Base-by-base conservation (phyloP, 148 eudicot species). In the Nyssa sinensis region DNA sequence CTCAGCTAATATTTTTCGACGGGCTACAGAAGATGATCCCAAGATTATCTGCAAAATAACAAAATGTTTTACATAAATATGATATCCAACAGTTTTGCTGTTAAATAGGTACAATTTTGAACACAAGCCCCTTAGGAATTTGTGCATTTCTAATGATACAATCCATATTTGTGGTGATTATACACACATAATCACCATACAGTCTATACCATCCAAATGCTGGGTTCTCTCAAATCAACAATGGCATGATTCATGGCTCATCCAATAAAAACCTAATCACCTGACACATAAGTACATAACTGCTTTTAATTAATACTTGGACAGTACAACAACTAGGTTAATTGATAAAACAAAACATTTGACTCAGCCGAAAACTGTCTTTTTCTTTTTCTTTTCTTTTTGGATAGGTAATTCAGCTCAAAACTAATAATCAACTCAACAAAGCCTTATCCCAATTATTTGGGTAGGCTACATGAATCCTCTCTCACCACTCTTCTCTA, bases 1-100 rank as follows among this genome's bases (percentile, higher is more conserved):
- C 63, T 92, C 94, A 23, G 83, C 82, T 70, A 94, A 59, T 78
- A 94, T 90, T 63, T 90, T 82, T 72, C 79, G 78, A 51, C 98
- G 96, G 59, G 97, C 92, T 24, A 79, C 71, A 12, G 98, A 94
- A 65, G 93, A 83, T 44, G 98, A 94, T n/a, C 98, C 98, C 82
- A 94, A 77, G 61, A 92, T 90, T 72, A 94, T 69, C 98, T 94
- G 88, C 88, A 78, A 6, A 37, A 58, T 11, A 69, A 24, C 44
- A 12, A 41, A 9, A 72, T 8, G 39, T n/a, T 39, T 62, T 12
- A 35, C 34, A 72, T 60, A 72, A 71, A 71, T 55, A 53, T 3
- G 7, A 1, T 16, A 37, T 60, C 35, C 23, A 1, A 17, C 41
- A 69, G 44, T 30, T n/a, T 8, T 25, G 30, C 10, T 10, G 41